Evolutionary conservation across 2,329 filamentous ascomycete species (phyloP).

Genomic region (Phyllosticta citrichinensis): DNA sequence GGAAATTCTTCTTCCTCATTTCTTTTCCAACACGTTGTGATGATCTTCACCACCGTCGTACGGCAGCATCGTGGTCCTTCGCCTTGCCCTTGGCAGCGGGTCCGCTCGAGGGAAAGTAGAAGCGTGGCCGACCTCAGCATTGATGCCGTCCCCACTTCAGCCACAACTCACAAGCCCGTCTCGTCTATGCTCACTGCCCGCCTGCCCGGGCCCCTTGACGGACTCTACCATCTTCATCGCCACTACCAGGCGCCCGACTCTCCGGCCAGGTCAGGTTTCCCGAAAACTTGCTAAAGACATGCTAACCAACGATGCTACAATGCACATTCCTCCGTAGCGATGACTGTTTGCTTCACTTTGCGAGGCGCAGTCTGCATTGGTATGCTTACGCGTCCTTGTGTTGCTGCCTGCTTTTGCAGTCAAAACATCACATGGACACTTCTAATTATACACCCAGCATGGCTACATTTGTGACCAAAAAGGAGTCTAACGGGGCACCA

Average conservation of each 20-base stretch:
- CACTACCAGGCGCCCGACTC: not conserved
- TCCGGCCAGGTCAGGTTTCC: not conserved
- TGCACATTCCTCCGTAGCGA: not conserved
- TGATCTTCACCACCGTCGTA: not conserved
- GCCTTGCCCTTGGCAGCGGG: not conserved
- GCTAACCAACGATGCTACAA: not conserved
- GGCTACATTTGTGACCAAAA: not conserved
- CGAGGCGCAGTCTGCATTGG: not conserved
- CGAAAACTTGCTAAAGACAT: not conserved
- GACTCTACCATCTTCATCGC: not conserved
- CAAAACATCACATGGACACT: not conserved
- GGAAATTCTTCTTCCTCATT: not conserved
- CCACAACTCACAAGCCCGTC: not conserved
- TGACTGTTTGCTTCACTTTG: not conserved
- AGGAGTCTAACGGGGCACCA: not conserved
- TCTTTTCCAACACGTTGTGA: not conserved
- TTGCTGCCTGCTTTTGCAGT: not conserved
- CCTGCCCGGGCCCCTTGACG: not conserved
- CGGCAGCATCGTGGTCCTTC: not conserved
- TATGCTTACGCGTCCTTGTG: not conserved
- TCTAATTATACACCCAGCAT: not conserved
- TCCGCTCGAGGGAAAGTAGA: not conserved
- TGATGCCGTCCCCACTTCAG: not conserved
- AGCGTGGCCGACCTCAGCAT: not conserved
- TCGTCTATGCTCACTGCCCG: not conserved